These are phyloP conservation scores for Cicer bijugum DNA, from an alignment of 306 rosid genomes.

Conservation along the genomic window DNA sequence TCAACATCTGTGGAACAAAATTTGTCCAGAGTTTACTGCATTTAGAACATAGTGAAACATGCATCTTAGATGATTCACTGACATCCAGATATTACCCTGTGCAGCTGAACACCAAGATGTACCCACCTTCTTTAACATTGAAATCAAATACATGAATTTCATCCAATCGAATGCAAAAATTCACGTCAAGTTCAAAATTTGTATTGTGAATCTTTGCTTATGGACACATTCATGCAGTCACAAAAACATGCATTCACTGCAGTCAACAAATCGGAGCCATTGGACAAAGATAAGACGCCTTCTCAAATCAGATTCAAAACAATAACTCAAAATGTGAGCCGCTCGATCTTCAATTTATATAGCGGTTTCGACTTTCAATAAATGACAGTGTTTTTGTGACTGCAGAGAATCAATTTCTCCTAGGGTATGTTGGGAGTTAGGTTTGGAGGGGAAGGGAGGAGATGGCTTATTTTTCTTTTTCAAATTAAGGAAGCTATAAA, in stretches of 20 bases:
- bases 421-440: background rate
- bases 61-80: conserved; percentile 2
- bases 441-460: no score
- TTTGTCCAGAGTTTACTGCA: conserved; percentile 28
- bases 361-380: background rate
- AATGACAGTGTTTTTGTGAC: background rate
- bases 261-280: background rate
- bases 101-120: background rate
- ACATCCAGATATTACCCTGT: conserved; percentile 3
- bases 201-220: background rate
- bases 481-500: no score
- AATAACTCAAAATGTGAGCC: background rate
- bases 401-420: background rate
- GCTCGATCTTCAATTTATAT: background rate
- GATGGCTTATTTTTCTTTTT: no score
- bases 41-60: conserved; percentile 28
- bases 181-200: background rate
- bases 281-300: background rate
- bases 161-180: conserved; percentile 20
- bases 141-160: background rate
- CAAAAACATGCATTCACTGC: background rate
- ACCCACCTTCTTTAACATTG: conserved; percentile 5
- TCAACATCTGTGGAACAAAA: conserved; percentile 60
- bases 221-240: background rate
- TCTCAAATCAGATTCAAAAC: background rate